Evolutionary conservation across 306 rosid genomes (phyloP).

Genomic region (Malus fusca): DNA sequence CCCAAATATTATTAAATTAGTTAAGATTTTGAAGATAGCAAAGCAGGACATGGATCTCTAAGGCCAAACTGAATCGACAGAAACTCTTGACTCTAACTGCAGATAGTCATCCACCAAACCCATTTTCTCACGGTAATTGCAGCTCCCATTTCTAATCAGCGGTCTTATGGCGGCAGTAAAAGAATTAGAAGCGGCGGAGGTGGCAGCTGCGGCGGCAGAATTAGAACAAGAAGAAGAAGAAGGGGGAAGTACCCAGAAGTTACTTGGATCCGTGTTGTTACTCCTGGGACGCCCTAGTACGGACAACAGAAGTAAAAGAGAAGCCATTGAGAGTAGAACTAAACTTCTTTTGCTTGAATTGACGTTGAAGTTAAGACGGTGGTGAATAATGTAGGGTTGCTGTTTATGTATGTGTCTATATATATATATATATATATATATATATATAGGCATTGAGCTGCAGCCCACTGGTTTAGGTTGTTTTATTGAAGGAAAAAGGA

Average conservation of each 20-base stretch:
- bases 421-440: too few relatives aligned
- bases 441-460: background rate
- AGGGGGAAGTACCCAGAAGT: background rate
- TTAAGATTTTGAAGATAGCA: background rate
- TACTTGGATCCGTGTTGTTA: background rate
- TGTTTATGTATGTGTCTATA: too few relatives aligned
- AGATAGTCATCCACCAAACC: background rate
- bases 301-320: slow-evolving; percentile 14
- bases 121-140: background rate
- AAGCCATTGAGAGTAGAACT: background rate
- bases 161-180: background rate
- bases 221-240: background rate
- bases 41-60: background rate
- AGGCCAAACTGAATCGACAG: background rate
- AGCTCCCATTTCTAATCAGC: background rate
- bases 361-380: background rate
- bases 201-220: background rate
- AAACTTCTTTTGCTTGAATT: background rate
- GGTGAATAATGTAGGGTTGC: background rate
- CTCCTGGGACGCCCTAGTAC: background rate
- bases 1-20: background rate
- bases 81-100: background rate
- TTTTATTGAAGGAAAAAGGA: too few relatives aligned
- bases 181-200: background rate
- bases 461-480: too few relatives aligned